Evolutionary conservation across 441 rosid species (phyloP).

Genomic region (Corymbia calophylla): DNA sequence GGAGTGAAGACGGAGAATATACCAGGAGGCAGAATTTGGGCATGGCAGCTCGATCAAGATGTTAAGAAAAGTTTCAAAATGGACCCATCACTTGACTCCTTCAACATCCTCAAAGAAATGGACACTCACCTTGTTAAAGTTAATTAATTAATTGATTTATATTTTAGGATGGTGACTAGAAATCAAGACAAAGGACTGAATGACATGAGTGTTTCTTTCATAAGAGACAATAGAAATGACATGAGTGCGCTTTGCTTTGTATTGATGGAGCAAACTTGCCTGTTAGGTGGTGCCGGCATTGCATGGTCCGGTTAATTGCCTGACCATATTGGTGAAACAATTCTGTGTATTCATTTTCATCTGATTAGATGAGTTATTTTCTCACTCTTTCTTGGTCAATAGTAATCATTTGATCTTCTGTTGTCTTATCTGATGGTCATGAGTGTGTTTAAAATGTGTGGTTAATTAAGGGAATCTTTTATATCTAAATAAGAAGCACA

Average conservation of each 20-base stretch:
- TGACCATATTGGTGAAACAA: not conserved
- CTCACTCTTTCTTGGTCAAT: not conserved
- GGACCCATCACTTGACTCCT: not conserved
- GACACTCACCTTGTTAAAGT: not conserved
- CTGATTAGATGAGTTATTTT: not conserved
- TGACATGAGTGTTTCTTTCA: not conserved
- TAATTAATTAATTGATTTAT: not conserved
- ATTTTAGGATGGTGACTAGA: not conserved
- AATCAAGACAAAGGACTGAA: not conserved
- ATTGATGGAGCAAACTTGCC: not conserved
- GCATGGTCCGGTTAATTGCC: not conserved
- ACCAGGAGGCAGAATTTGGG: not conserved
- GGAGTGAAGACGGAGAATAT: not conserved
- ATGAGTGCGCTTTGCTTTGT: not conserved
- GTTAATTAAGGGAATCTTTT: not conserved
- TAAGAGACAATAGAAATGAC: not conserved
- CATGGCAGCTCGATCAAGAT: not conserved
- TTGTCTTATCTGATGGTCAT: accelerated
- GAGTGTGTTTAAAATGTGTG: no score
- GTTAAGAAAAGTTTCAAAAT: not conserved
- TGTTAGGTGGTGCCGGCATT: not conserved
- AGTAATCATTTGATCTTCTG: not conserved
- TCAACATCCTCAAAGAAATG: not conserved
- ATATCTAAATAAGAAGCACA: not conserved
- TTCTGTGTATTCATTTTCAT: not conserved